These are phyloP conservation scores for Salix exigua DNA, from an alignment of 345 rosid genomes.

Conservation along the genomic window DNA sequence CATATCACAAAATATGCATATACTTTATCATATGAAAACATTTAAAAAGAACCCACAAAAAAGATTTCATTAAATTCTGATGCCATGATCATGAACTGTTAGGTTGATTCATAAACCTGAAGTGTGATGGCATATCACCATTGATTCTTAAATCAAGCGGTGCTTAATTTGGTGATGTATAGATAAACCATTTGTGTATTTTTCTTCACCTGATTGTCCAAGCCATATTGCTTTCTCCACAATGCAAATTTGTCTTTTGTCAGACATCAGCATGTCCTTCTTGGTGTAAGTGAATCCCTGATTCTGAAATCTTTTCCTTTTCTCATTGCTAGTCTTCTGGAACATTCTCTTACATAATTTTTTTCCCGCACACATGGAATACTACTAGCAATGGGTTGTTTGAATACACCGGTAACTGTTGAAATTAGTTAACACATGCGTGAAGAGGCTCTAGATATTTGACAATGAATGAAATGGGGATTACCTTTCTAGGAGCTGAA, in stretches of 20 bases:
- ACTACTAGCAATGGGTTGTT: not conserved
- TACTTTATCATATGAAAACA: not conserved
- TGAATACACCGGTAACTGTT: not conserved
- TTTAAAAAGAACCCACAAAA: not conserved
- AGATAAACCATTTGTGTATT: not conserved
- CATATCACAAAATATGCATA: not conserved
- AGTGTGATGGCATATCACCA: not conserved
- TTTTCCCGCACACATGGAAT: not conserved
- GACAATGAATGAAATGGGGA: not conserved
- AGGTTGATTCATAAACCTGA: not conserved
- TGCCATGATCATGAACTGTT: not conserved
- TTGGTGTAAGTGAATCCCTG: not conserved
- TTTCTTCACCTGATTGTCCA: not conserved
- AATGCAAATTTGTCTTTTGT: not conserved
- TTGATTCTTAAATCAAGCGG: not conserved
- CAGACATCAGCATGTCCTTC: not conserved
- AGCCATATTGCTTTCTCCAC: not conserved
- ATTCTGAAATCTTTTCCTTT: not conserved
- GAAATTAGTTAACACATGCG: not conserved
- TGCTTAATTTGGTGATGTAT: not conserved
- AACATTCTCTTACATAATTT: not conserved
- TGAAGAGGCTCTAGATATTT: not conserved
- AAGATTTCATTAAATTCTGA: not conserved
- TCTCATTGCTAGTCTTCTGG: not conserved
- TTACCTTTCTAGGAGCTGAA: not conserved